These are phyloP conservation scores for Aristolochia californica DNA, from an alignment of 164 flowering plant genomes.

Conservation along the genomic window DNA sequence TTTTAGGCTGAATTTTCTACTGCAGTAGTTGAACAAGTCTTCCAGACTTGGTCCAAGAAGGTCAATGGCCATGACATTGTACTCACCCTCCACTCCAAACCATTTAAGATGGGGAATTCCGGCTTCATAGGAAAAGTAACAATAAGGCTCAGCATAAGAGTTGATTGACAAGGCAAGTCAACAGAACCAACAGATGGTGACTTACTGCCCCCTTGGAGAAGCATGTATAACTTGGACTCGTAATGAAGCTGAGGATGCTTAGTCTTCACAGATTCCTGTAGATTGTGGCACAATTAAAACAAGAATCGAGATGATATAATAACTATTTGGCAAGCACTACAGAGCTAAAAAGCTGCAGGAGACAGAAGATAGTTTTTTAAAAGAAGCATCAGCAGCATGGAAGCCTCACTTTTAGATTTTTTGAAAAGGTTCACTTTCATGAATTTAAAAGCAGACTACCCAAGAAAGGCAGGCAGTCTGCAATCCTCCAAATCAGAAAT, in stretches of 20 bases:
- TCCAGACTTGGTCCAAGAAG: conserved; percentile 67
- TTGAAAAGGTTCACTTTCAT: too few relatives aligned
- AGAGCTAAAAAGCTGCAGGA: too few relatives aligned
- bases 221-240: conserved; percentile 62
- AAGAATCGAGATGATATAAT: too few relatives aligned
- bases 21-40: conserved; percentile 54
- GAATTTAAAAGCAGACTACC: too few relatives aligned
- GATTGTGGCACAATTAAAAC: neutral
- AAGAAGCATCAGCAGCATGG: too few relatives aligned
- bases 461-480: too few relatives aligned
- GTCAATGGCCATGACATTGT: conserved; percentile 53
- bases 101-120: conserved; percentile 59
- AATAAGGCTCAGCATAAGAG: neutral
- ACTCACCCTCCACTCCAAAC: conserved; percentile 55
- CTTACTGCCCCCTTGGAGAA: conserved; percentile 77
- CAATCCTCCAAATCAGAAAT: too few relatives aligned
- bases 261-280: conserved; percentile 48
- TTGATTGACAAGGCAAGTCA: conserved; percentile 2
- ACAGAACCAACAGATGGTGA: conserved; percentile 2
- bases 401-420: too few relatives aligned
- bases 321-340: too few relatives aligned
- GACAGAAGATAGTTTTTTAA: too few relatives aligned
- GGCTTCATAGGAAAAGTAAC: conserved; percentile 25
- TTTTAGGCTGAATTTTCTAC: conserved; percentile 50
- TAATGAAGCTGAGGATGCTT: conserved; percentile 70